Percentiles rank a stretch among this genome's conserved stretches.
phyloP scores from a whole-genome alignment of 2,329 filamentous ascomycete genomes.

The Neoscytalidium dimidiatum region DNA sequence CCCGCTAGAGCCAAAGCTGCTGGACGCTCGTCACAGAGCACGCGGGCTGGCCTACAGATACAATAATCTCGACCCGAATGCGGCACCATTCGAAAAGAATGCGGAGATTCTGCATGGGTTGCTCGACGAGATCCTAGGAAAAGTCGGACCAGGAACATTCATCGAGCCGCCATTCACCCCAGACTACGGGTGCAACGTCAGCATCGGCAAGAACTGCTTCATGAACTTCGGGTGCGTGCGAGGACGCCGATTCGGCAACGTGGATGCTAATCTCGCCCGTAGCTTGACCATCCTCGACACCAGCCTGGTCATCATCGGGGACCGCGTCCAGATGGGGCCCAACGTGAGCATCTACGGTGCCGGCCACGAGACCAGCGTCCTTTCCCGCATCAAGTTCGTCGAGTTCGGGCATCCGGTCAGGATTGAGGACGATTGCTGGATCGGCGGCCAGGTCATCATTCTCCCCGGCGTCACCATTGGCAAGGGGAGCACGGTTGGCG shows the following conservation, averaged over 20 bases:
- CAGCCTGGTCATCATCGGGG: background rate
- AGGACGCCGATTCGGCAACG: no score
- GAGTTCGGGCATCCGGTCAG: background rate
- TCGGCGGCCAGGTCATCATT: constrained; percentile 28
- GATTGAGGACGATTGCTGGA: constrained; percentile 17
- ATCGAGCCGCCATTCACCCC: background rate
- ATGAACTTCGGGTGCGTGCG: background rate
- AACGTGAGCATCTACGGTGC: background rate
- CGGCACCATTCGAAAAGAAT: background rate
- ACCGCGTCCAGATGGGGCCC: background rate
- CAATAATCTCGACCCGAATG: background rate
- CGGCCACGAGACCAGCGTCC: background rate
- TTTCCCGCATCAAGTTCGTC: background rate
- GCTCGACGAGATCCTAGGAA: background rate
- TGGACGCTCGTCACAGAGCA: background rate
- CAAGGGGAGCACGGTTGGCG: constrained; percentile 43
- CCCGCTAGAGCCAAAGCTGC: background rate
- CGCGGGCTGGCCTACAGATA: background rate
- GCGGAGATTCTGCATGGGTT: background rate
- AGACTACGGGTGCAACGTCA: constrained; percentile 1
- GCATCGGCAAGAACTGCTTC: constrained; percentile 5
- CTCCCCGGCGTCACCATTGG: constrained; percentile 47
- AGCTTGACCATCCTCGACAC: background rate
- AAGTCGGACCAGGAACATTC: background rate
- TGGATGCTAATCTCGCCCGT: no score